phyloP scores from a whole-genome alignment of 305 asterid genomes.

The Nicotiana rustica region DNA sequence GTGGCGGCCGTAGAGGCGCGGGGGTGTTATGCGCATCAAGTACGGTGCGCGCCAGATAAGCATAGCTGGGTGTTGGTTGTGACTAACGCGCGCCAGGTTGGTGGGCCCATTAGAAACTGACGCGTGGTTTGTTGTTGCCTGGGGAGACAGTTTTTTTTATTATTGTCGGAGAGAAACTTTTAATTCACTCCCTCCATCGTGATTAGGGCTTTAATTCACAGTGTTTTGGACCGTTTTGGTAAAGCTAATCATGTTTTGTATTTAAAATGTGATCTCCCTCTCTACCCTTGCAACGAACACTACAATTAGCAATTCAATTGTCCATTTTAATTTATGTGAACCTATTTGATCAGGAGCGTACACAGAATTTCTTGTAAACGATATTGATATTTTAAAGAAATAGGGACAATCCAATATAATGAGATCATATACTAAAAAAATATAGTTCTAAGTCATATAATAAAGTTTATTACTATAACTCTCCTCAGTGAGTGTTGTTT shows the following conservation, averaged over 20 bases:
- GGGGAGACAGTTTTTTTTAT: background rate
- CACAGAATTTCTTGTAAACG: too few relatives aligned
- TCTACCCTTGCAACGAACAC: too few relatives aligned
- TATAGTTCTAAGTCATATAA: too few relatives aligned
- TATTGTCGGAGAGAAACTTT: background rate
- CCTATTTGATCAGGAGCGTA: too few relatives aligned
- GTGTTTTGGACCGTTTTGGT: background rate
- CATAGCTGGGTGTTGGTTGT: background rate
- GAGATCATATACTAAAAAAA: too few relatives aligned
- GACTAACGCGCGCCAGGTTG: conserved; percentile 26
- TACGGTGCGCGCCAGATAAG: conserved; percentile 20
- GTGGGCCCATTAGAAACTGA: conserved; percentile 28
- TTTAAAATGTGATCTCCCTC: background rate
- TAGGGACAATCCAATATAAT: too few relatives aligned
- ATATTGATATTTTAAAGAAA: too few relatives aligned
- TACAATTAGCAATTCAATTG: too few relatives aligned
- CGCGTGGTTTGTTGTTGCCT: conserved; percentile 15
- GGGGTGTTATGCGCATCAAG: conserved; percentile 28
- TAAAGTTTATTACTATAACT: too few relatives aligned
- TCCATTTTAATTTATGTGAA: too few relatives aligned
- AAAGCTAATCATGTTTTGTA: background rate
- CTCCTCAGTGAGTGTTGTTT: too few relatives aligned
- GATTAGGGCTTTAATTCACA: background rate
- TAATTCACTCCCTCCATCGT: background rate
- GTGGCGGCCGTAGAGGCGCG: conserved; percentile 23